Evolutionary conservation across 192 early-diverging fungal species (phyloP), one percentile per base, ranked within the genome.

Genomic region (Borealophlyctis nickersoniae): DNA sequence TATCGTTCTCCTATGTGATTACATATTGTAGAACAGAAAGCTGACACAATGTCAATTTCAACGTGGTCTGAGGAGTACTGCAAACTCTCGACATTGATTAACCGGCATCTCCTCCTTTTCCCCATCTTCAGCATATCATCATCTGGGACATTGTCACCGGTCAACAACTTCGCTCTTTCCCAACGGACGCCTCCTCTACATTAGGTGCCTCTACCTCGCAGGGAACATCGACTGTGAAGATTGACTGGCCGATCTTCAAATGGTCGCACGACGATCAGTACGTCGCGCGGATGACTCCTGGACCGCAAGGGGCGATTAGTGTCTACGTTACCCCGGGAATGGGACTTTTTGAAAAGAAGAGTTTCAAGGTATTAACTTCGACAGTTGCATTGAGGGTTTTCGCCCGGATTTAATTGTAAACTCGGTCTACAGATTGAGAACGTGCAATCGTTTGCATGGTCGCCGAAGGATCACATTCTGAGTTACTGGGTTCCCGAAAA

Each of bases 221-320:
- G 14, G 29, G 34, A 5, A 65, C 66, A 27, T n/a, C 59, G 4
- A 70, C 64, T 22, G 36, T 72, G 32, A 81, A 81, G 70, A 78
- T 89, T 49, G 85, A 82, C 29, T 96, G 94, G 93, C 93, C 95
- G 31, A 79, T 95, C 56, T 97, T 99, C 85, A 95, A 94, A 79
- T 99, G 95, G 94, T 92, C 94, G 52, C 83, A 86, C 36, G 88
- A 88, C 76, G 94, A 94, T 60, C 89, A 89, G 70, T 97, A 97
- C 86, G 86, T 99, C 81, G 95, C 94, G 30, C 85, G 93, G 48
- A 81, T 92, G 68, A 80, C 84, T 3, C 87, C 86, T 39, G 90
- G 84, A 13, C 70, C 81, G 35, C 77, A 86, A 11, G 74, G 74
- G 26, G 66, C 69, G 65, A 83, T 99, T 33, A 83, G 86, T 23